Percentiles rank a stretch among this genome's conserved stretches.
Evolutionary conservation across 345 rosid genomes (phyloP).

Genomic region (Brassica cretica): DNA sequence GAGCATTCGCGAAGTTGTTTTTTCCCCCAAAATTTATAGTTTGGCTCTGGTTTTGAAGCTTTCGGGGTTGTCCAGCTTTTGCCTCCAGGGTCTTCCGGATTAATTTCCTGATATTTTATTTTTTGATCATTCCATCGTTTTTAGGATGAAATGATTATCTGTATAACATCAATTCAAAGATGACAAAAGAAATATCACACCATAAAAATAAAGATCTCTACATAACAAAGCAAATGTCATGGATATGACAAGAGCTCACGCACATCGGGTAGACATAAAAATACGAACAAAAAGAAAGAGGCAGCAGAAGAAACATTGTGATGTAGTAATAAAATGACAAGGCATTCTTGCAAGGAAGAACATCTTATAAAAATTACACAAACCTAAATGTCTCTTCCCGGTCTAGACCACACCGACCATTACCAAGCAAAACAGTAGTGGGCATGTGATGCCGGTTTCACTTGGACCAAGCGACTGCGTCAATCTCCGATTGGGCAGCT

Average conservation of each 20-base stretch:
- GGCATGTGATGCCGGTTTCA: constrained; percentile 26
- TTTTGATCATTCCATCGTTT: not conserved
- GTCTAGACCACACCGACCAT: not conserved
- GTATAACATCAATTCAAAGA: not conserved
- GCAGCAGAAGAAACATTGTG: constrained; percentile 17
- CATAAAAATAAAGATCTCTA: not conserved
- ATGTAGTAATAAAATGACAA: constrained; percentile 11
- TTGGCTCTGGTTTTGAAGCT: no score
- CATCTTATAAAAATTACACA: constrained; percentile 24
- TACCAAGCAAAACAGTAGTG: constrained; percentile 12
- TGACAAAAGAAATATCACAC: not conserved
- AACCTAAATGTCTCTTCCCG: constrained; percentile 12
- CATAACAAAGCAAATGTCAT: constrained; percentile 12
- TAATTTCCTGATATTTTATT: not conserved
- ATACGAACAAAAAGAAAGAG: constrained; percentile 7
- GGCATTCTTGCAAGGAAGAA: not conserved
- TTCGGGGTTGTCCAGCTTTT: no score
- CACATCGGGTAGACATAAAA: not conserved
- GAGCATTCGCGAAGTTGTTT: no score
- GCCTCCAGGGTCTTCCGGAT: no score
- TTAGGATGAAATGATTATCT: not conserved
- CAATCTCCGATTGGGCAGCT: constrained; percentile 92
- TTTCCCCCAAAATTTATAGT: no score
- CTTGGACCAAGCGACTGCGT: constrained; percentile 95
- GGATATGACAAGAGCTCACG: not conserved